Percentiles rank a stretch among this genome's conserved stretches.
Evolutionary conservation across 164 flowering plant species (phyloP).

Genomic region (Malania oleifera): DNA sequence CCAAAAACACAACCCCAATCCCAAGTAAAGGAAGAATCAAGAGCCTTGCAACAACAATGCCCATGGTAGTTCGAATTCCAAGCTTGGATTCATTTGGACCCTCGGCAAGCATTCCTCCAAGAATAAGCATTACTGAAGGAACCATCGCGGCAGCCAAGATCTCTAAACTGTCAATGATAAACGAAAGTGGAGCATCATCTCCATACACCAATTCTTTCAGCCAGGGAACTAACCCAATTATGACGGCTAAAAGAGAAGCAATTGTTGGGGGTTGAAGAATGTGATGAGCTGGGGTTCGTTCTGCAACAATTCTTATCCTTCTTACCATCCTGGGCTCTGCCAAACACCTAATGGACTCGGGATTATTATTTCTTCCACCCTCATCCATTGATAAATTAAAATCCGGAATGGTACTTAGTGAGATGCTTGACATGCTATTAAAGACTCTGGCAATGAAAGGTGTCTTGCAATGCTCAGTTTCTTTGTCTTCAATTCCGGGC

Average conservation of each 20-base stretch:
- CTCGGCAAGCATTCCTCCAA: conserved; percentile 79
- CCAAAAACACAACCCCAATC: conserved; percentile 52
- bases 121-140: conserved; percentile 62
- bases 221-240: not conserved
- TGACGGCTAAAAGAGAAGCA: conserved; percentile 1
- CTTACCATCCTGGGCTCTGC: not conserved
- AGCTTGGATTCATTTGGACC: conserved; percentile 59
- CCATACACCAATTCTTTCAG: not conserved
- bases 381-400: not conserved
- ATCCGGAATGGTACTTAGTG: not conserved
- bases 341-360: not conserved
- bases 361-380: not conserved
- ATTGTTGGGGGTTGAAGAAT: conserved; percentile 3
- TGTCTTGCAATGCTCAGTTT: conserved; percentile 1
- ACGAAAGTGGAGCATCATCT: not conserved
- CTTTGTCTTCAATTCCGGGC: conserved; percentile 5
- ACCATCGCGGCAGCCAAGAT: conserved; percentile 64
- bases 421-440: not conserved
- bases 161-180: conserved; percentile 39
- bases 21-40: conserved; percentile 80
- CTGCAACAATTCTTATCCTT: not conserved
- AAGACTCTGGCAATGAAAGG: not conserved
- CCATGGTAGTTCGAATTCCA: conserved; percentile 57
- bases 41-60: conserved; percentile 58
- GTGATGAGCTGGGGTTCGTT: conserved; percentile 1